Percentiles rank a stretch among this genome's conserved stretches.
These are phyloP conservation scores for Leccinum pellstonianum DNA, from an alignment of 768 basidiomycete species.

Conservation along the genomic window DNA sequence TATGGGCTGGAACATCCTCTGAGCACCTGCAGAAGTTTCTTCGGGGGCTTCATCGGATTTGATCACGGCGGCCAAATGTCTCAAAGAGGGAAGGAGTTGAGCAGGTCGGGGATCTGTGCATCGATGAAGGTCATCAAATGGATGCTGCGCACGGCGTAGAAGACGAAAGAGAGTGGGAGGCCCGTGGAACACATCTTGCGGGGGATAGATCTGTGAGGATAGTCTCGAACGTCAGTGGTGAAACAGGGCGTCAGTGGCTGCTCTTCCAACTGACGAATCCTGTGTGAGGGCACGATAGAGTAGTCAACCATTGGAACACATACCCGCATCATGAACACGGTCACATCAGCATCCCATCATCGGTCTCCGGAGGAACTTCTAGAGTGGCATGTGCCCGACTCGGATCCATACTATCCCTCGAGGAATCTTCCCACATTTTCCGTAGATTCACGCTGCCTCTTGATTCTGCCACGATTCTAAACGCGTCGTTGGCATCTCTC, in stretches of 20 bases:
- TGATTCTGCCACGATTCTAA: conserved; percentile 66
- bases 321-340: conserved; percentile 70
- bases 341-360: conserved; percentile 77
- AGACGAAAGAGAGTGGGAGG: too few species aligned
- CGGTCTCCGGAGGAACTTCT: conserved; percentile 66
- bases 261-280: conserved; percentile 59
- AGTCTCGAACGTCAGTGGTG: too few species aligned
- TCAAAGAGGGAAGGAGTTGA: too few species aligned
- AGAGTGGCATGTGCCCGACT: conserved; percentile 70
- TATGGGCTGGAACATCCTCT: too few species aligned
- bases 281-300: conserved; percentile 10
- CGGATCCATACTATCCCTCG: conserved; percentile 61
- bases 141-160: too few species aligned
- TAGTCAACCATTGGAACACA: conserved; percentile 19
- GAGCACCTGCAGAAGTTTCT: too few species aligned
- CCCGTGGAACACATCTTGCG: too few species aligned
- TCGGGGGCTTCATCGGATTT: too few species aligned
- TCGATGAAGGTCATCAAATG: too few species aligned
- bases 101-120: too few species aligned
- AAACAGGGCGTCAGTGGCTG: conserved; percentile 21
- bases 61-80: too few species aligned
- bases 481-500: conserved; percentile 61
- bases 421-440: conserved; percentile 52
- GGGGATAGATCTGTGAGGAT: too few species aligned
- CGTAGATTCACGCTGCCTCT: conserved; percentile 51